These are phyloP conservation scores for Neonothopanus nambi DNA, from an alignment of 1,284 basidiomycete species.

Conservation along the genomic window DNA sequence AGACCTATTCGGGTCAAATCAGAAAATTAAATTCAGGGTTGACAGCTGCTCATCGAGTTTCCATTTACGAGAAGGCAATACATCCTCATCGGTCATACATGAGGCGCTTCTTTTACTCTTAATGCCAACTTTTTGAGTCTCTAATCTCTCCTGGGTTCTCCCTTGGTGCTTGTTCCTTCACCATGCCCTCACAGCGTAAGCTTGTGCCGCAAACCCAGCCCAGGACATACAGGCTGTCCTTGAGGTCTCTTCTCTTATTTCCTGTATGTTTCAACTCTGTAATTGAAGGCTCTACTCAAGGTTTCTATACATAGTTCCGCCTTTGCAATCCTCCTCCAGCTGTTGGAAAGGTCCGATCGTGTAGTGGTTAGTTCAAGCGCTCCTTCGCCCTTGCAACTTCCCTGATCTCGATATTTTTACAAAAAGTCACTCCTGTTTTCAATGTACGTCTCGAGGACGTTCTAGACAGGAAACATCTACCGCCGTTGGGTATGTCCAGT, in stretches of 20 bases:
- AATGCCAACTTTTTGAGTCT: not conserved
- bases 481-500: constrained; percentile 59
- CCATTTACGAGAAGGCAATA: not conserved
- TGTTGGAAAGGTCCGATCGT: constrained; percentile 64
- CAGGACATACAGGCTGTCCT: constrained; percentile 44
- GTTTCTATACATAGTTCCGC: constrained; percentile 42
- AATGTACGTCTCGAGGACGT: constrained; percentile 68
- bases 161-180: constrained; percentile 2
- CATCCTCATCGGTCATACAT: not conserved
- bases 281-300: not conserved
- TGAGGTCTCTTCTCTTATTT: constrained; percentile 47
- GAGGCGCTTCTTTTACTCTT: constrained; percentile 1
- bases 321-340: constrained; percentile 70
- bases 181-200: constrained; percentile 18
- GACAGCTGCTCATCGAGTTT: not conserved
- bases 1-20: constrained; percentile 5
- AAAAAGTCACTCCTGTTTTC: constrained; percentile 55
- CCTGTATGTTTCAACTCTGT: constrained; percentile 37
- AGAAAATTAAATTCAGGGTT: not conserved
- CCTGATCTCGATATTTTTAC: constrained; percentile 9
- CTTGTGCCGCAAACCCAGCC: constrained; percentile 37
- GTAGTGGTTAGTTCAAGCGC: constrained; percentile 39
- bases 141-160: not conserved
- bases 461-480: constrained; percentile 67
- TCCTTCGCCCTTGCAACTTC: not conserved